phyloP scores from a whole-genome alignment of 108 stramenopile species.

The Skeletonema potamos region DNA sequence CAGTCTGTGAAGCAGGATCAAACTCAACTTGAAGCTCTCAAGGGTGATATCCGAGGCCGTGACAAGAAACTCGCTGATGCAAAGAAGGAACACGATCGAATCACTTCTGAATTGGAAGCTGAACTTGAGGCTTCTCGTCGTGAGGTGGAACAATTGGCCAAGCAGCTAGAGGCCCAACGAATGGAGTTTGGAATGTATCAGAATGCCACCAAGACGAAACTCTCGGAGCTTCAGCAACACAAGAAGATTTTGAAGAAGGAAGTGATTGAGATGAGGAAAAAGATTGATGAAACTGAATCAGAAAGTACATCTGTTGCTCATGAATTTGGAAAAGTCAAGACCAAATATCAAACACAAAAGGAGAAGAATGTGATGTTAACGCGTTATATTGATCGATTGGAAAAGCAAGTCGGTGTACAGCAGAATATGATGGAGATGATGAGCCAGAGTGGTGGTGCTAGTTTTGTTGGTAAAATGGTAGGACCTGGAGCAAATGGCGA shows the following conservation, averaged over 20 bases:
- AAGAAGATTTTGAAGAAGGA: constrained; percentile 89
- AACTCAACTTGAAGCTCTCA: constrained; percentile 51
- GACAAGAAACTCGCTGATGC: constrained; percentile 56
- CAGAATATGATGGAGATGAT: constrained; percentile 94
- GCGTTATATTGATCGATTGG: constrained; percentile 79
- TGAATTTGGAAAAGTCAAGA: constrained; percentile 51
- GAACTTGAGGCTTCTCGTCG: constrained; percentile 58
- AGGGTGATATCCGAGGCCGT: constrained; percentile 46
- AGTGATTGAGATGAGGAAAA: constrained; percentile 77
- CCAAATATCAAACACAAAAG: constrained; percentile 59
- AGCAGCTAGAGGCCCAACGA: constrained; percentile 68
- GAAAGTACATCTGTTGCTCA: constrained; percentile 62
- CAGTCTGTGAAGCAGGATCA: constrained; percentile 64
- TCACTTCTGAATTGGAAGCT: constrained; percentile 48
- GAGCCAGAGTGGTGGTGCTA: constrained; percentile 45
- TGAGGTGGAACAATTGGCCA: constrained; percentile 64
- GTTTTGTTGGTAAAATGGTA: constrained; percentile 43
- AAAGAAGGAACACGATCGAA: constrained; percentile 38
- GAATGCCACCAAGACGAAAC: constrained; percentile 67
- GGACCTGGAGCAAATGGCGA: constrained; percentile 40
- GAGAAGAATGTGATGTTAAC: constrained; percentile 70
- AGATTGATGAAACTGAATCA: constrained; percentile 66
- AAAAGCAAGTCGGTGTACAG: constrained; percentile 85
- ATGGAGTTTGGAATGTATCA: constrained; percentile 87
- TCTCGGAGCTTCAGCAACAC: constrained; percentile 70